Percentiles rank a stretch among this genome's conserved stretches.
phyloP scores from a whole-genome alignment of 2,329 filamentous ascomycete species.

The Pseudogymnoascus sp. region DNA sequence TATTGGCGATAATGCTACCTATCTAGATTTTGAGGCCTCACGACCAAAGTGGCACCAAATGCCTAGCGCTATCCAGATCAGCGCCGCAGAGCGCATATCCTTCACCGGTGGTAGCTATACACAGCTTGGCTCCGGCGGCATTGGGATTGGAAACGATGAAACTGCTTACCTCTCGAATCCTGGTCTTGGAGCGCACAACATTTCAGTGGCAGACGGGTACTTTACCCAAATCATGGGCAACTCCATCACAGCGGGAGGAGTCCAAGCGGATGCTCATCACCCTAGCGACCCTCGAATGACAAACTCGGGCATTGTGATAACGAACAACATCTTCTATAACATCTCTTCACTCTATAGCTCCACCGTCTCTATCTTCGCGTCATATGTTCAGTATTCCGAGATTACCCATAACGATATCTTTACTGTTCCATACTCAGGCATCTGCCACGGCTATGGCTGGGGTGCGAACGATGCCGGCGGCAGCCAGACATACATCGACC shows the following conservation, averaged over 20 bases:
- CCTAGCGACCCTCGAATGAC: slow-evolving; percentile 1
- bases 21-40: background rate
- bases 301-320: slow-evolving; percentile 1
- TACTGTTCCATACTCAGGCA: background rate
- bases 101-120: background rate
- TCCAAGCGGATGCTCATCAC: slow-evolving; percentile 3
- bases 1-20: background rate
- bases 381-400: background rate
- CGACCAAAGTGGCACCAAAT: background rate
- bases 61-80: background rate
- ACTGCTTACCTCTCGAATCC: background rate
- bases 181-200: background rate
- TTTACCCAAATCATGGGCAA: background rate
- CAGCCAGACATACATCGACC: background rate
- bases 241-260: background rate
- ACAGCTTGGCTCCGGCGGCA: background rate
- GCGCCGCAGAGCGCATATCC: background rate
- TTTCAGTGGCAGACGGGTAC: background rate
- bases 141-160: slow-evolving; percentile 6
- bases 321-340: slow-evolving; percentile 4
- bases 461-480: slow-evolving; percentile 1
- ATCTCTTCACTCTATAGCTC: background rate
- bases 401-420: background rate
- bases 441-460: slow-evolving; percentile 8
- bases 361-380: background rate